Base-by-base conservation (phyloP, 352 stramenopile species). In the Blastocystis hominis region DNA sequence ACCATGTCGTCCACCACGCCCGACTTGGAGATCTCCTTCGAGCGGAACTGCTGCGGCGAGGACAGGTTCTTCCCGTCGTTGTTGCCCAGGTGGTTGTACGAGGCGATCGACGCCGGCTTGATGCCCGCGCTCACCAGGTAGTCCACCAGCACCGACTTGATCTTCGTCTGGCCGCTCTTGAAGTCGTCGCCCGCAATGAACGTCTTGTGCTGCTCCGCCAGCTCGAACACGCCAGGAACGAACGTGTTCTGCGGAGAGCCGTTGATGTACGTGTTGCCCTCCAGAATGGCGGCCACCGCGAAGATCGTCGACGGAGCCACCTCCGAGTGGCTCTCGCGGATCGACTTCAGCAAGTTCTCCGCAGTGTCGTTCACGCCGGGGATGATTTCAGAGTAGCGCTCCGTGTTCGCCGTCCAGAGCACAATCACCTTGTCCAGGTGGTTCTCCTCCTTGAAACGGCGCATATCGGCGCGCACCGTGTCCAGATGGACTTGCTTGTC, bases 51-150 rank as follows among this genome's bases (percentile, higher is more conserved):
- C 91, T 97, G 95, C 15, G 97, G 97, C 3, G 96, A 96, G 80
- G 93, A 97, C 81, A 99, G 90, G 91, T 99, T 99, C 91, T 98
- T 98, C 87, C 97, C 97, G 90, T 99, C 97, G 91, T 99, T 99
- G 92, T 99, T 99, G 50, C 97, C 97, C 75, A 99, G 90, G 92
- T 99, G 97, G 91, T 99, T 99, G 94, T 99, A 99, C 87, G 93
- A 98, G 55, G 98, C 96, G 91, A 99, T 98, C 77, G 94, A 97
- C 24, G 96, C 94, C 24, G 96, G 96, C 91, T 99, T 99, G 91
- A 99, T 98, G 84, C 97, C 97, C 38, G 96, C 96, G 54, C 93
- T 97, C 53, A 99, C 95, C 30, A 99, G 91, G 91, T 98, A 99
- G 91, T 99, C 96, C n/a, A 98, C 95, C 56, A 99, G 92, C 38